phyloP scores from a whole-genome alignment of 192 early-diverging fungal genomes.

The Diversispora eburnea region DNA sequence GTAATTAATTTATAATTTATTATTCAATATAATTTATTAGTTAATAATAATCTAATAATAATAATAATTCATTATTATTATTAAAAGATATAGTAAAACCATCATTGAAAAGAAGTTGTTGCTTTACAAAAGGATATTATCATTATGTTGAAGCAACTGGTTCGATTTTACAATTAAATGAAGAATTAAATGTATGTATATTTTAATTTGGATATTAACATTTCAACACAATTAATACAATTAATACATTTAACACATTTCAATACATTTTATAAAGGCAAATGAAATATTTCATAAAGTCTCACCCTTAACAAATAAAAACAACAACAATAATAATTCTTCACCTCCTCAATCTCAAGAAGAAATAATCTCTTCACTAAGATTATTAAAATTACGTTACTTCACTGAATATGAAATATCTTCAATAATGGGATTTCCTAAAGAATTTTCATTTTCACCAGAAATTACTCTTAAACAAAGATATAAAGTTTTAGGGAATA shows the following conservation, averaged over 20 bases:
- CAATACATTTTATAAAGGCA: too few relatives aligned
- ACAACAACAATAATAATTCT: neutral
- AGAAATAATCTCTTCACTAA: neutral
- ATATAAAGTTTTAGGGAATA: slow-evolving; percentile 89
- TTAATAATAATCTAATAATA: neutral
- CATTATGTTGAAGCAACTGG: slow-evolving; percentile 62
- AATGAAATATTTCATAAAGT: neutral
- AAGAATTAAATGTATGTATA: slow-evolving; percentile 45
- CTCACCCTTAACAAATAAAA: neutral
- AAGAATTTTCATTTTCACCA: slow-evolving; percentile 68
- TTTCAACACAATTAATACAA: too few relatives aligned
- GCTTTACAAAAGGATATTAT: slow-evolving; percentile 81
- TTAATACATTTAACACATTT: too few relatives aligned
- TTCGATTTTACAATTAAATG: slow-evolving; percentile 52
- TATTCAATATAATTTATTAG: neutral
- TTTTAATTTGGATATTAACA: neutral
- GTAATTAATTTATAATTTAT: slow-evolving; percentile 1
- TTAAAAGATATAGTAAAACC: slow-evolving; percentile 61
- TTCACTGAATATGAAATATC: slow-evolving; percentile 67
- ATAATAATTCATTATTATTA: neutral
- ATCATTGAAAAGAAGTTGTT: slow-evolving; percentile 59
- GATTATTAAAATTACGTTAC: slow-evolving; percentile 43
- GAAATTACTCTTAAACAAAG: slow-evolving; percentile 65
- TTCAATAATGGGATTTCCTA: slow-evolving; percentile 76
- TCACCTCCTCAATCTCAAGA: neutral